Percentiles rank a stretch among this genome's conserved stretches.
Conservation (phyloP, 108 stramenopile species). For the Nitzschia inconspicua region DNA sequence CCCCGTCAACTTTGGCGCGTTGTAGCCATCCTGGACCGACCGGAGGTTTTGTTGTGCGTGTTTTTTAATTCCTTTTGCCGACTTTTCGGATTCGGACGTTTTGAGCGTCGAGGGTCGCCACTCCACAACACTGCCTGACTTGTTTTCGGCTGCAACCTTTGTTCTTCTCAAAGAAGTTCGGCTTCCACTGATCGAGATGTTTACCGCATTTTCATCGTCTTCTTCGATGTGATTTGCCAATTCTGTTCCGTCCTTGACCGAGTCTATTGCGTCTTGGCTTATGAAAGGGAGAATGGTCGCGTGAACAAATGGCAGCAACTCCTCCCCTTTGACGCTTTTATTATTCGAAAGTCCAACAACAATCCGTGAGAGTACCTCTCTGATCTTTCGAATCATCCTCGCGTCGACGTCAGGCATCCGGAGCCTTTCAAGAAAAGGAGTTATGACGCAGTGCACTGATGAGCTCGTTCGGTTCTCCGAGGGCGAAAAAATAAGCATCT, state of each 20-base stretch:
- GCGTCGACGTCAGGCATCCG: conserved; percentile 46
- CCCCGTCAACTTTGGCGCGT: conserved; percentile 86
- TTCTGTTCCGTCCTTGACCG: conserved; percentile 36
- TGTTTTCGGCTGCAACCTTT: conserved; percentile 5
- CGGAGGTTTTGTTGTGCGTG: conserved; percentile 32
- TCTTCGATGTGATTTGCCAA: conserved; percentile 10
- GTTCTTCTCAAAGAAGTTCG: neutral
- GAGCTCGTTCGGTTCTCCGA: conserved; percentile 45
- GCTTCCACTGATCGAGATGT: conserved; percentile 48
- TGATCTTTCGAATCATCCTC: conserved; percentile 54
- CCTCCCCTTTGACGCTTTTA: conserved; percentile 65
- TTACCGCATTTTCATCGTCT: conserved; percentile 48
- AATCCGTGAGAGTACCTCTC: conserved; percentile 83
- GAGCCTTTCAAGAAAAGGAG: conserved; percentile 73
- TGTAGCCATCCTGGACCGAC: conserved; percentile 73
- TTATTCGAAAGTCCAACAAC: conserved; percentile 90
- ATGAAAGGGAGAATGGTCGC: conserved; percentile 77
- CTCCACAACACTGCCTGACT: conserved; percentile 44
- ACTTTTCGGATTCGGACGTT: conserved; percentile 32
- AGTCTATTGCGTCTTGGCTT: conserved; percentile 7
- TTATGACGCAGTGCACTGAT: conserved; percentile 62
- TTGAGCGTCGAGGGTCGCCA: conserved; percentile 75
- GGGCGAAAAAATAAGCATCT: conserved; percentile 59
- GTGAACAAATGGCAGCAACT: conserved; percentile 75
- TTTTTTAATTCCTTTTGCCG: conserved; percentile 52